phyloP scores from a whole-genome alignment of 176 grass and related monocot genomes.

The Oryza meridionalis region DNA sequence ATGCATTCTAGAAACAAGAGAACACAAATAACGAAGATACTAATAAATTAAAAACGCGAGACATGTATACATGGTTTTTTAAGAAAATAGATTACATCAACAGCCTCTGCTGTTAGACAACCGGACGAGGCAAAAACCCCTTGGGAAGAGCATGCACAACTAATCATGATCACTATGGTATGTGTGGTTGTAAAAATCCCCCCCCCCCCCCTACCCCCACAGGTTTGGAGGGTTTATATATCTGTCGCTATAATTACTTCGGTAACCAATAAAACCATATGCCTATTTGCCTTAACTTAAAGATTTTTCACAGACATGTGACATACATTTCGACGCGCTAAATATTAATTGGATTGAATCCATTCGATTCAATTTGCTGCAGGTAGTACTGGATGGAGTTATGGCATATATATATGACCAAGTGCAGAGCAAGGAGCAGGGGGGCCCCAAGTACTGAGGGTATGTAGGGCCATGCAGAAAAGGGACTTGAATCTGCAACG shows the following conservation, averaged over 20 bases:
- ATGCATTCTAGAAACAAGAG: background rate
- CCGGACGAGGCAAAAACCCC: no score
- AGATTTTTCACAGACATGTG: background rate
- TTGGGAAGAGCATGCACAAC: no score
- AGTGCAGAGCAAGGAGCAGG: conserved; percentile 15
- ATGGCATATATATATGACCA: conserved; percentile 19
- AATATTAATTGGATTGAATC: background rate
- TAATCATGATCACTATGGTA: no score
- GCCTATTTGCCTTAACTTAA: background rate
- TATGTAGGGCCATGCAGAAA: conserved; percentile 39
- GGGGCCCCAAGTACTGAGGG: background rate
- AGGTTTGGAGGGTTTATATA: no score
- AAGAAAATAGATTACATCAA: no score
- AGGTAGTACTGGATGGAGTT: conserved; percentile 19
- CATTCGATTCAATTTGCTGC: background rate
- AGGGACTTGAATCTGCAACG: conserved; percentile 46
- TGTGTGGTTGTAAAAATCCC: no score
- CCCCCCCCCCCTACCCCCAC: no score
- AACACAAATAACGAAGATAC: background rate
- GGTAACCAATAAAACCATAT: no score
- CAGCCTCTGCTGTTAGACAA: no score
- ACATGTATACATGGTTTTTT: background rate
- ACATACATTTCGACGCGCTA: background rate
- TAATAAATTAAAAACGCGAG: background rate
- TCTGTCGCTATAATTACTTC: no score